Evolutionary conservation across 2,329 filamentous ascomycete genomes (phyloP).

Genomic region (Thielaviopsis ethacetica): DNA sequence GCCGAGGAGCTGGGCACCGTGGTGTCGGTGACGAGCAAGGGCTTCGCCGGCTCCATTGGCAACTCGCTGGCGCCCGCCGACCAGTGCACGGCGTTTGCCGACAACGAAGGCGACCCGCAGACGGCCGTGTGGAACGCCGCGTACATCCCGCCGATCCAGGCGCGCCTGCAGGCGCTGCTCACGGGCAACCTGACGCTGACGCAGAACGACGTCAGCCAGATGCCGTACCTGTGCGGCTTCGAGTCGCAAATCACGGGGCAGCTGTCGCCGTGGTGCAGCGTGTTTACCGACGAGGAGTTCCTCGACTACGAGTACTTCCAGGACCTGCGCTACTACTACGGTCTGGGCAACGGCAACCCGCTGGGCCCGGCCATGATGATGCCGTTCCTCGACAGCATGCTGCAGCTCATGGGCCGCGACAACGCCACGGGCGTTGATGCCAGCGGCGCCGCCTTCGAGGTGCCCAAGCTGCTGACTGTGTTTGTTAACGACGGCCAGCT

Average conservation of each 20-base stretch:
- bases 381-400: conserved; percentile 38
- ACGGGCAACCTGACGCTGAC: conserved; percentile 37
- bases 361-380: conserved; percentile 43
- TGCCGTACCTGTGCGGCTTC: conserved; percentile 56
- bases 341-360: conserved; percentile 38
- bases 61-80: conserved; percentile 49
- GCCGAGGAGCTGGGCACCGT: conserved; percentile 37
- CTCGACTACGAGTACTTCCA: conserved; percentile 50
- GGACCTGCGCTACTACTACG: conserved; percentile 53
- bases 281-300: conserved; percentile 46
- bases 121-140: conserved; percentile 30
- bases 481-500: conserved; percentile 54
- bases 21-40: conserved; percentile 39
- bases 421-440: conserved; percentile 30
- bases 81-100: conserved; percentile 41
- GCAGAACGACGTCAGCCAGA: conserved; percentile 34
- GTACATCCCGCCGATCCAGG: conserved; percentile 35
- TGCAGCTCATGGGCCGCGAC: conserved; percentile 34
- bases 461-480: conserved; percentile 41
- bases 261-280: conserved; percentile 43
- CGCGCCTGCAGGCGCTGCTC: conserved; percentile 37
- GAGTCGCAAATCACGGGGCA: conserved; percentile 50
- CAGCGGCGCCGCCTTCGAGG: conserved; percentile 28
- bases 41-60: conserved; percentile 34
- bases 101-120: conserved; percentile 32